phyloP scores from a whole-genome alignment of 1,139 yeast species.

The Pichia sp. region DNA sequence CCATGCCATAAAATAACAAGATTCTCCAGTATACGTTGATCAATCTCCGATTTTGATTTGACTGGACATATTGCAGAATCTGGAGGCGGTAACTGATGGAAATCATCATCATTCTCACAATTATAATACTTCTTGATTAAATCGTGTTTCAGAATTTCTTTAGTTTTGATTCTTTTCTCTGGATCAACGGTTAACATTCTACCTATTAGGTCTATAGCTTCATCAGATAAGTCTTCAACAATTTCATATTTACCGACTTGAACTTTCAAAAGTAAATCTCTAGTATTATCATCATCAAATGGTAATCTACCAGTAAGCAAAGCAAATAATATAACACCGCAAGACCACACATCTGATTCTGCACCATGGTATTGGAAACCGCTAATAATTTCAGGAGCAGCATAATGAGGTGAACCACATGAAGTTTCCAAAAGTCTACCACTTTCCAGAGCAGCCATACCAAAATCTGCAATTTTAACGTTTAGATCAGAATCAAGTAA shows the following conservation, averaged over 20 bases:
- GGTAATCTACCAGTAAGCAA: conserved; percentile 91
- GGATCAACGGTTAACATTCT: conserved; percentile 83
- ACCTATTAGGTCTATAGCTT: conserved; percentile 80
- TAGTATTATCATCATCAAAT: conserved; percentile 91
- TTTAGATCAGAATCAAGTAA: conserved; percentile 78
- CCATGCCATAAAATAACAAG: conserved; percentile 90
- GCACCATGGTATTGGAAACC: conserved; percentile 95
- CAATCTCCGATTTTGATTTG: conserved; percentile 50
- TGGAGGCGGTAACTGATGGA: conserved; percentile 26
- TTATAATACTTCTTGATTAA: conserved; percentile 66
- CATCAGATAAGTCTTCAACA: conserved; percentile 71
- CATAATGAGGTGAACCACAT: conserved; percentile 98
- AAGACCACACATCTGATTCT: conserved; percentile 97
- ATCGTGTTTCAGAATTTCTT: conserved; percentile 71
- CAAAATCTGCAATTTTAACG: conserved; percentile 96
- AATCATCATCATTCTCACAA: conserved; percentile 24
- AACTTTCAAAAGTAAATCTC: conserved; percentile 78
- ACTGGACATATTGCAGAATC: conserved; percentile 35
- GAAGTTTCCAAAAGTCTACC: conserved; percentile 80
- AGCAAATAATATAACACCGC: conserved; percentile 93
- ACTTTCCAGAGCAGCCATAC: conserved; percentile 98
- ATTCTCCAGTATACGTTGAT: conserved; percentile 75
- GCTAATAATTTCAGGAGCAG: conserved; percentile 95
- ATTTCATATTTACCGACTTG: conserved; percentile 82
- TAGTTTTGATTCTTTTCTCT: conserved; percentile 63